A percentile compares a stretch with the other conserved stretches of the same genome.
phyloP scores from a whole-genome alignment of 1,284 basidiomycete genomes.

The Leucoagaricus sp. region DNA sequence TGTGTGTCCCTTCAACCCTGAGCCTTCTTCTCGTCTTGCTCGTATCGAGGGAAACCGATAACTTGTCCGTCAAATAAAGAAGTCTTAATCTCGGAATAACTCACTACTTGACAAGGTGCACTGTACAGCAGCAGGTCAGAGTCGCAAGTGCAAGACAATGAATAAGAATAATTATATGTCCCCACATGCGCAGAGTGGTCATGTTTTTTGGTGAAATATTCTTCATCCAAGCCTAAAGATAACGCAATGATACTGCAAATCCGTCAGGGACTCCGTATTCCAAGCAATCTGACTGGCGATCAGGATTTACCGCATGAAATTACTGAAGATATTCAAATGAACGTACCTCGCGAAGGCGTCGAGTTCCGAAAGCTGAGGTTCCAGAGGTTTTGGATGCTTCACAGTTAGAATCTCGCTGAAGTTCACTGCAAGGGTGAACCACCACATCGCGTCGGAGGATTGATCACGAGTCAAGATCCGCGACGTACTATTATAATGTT shows the following conservation, averaged over 20 bases:
- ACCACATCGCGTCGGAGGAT: neutral
- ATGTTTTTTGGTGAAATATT: slow-evolving; percentile 52
- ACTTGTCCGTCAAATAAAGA: neutral
- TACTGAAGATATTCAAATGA: slow-evolving; percentile 47
- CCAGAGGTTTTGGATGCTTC: slow-evolving; percentile 47
- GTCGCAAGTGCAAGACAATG: neutral
- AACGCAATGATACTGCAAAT: slow-evolving; percentile 48
- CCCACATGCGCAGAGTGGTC: slow-evolving; percentile 40
- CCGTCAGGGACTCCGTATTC: no score
- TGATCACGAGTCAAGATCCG: neutral
- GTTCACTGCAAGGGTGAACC: slow-evolving; percentile 36
- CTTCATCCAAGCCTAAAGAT: slow-evolving; percentile 57
- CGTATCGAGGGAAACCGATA: slow-evolving; percentile 33
- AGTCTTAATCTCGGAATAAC: neutral
- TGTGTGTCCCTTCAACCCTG: slow-evolving; percentile 61
- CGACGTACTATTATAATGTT: slow-evolving; percentile 51
- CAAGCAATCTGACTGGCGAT: neutral
- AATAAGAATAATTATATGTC: slow-evolving; percentile 40
- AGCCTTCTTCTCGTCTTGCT: slow-evolving; percentile 53
- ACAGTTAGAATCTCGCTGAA: slow-evolving; percentile 37
- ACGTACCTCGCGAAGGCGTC: slow-evolving; percentile 47
- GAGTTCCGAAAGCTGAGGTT: slow-evolving; percentile 60
- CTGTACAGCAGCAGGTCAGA: slow-evolving; percentile 26
- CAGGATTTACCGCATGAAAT: slow-evolving; percentile 42
- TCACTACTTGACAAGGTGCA: slow-evolving; percentile 54